Evolutionary conservation across 2,329 filamentous ascomycete species (phyloP), one percentile per base, ranked within the genome.

Genomic region (Trichoderma cornu-damae): DNA sequence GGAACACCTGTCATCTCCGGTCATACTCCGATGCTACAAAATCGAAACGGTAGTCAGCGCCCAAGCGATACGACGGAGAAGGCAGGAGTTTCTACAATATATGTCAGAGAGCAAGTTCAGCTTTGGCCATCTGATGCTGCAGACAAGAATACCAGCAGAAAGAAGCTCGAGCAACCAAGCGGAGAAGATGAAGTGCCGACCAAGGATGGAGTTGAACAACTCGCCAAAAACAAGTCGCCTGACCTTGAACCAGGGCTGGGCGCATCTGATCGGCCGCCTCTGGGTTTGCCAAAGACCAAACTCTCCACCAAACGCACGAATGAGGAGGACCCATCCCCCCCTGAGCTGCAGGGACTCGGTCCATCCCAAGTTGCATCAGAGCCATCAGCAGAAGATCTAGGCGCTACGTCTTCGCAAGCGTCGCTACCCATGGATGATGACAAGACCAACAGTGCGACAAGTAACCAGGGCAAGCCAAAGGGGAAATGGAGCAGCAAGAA

Each of bases 401-500:
- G 3, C 14, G 12, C 6, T 18, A n/a, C 22, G 20, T 9, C 51
- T 7, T 47, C 44, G 9, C 22, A 35, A 3, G 12, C 4, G n/a
- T 14, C 14, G 18, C 11, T 6, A 32, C 4, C 40, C 42, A 12
- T 40, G 3, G 42, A 38, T 18, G 18, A 51, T 11, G 12, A 28
- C 30, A 49, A 42, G 11, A 14, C 32, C 11, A 40, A 9, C 9
- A 8, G 6, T 40, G 42, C 7, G n/a, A 14, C 30, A 12, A 4
- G 20, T 8, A 37, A 22, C 26, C 58, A 55, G 18, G 14, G 11
- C 2, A 60, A 60, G 47, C 43, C 16, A 46, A 60, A 54, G 42
- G 28, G 5, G 55, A 60, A 57, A 30, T 43, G 54, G 37, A 34
- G 9, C 14, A 34, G 9, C 14, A 63, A 60, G 8, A 64, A 60